These are phyloP conservation scores for Botrytis aclada DNA, from an alignment of 2,329 filamentous ascomycete species.

Conservation along the genomic window DNA sequence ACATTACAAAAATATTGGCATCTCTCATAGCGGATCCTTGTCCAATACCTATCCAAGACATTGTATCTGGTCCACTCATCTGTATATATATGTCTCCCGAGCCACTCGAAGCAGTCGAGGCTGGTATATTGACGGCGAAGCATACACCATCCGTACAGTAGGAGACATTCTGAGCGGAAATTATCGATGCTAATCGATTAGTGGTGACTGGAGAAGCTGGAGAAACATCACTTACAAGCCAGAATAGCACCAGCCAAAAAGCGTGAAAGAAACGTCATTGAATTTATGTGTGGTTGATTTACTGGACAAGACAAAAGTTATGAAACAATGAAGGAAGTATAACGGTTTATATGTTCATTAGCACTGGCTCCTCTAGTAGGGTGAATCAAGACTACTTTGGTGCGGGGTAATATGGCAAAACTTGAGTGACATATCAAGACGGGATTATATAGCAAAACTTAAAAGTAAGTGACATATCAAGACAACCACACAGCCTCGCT, in stretches of 20 bases:
- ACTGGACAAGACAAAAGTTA: neutral
- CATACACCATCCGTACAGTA: slow-evolving; percentile 30
- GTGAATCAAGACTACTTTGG: neutral
- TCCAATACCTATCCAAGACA: slow-evolving; percentile 54
- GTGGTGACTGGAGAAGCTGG: neutral
- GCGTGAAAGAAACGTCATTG: neutral
- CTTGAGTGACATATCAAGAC: neutral
- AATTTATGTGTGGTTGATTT: neutral
- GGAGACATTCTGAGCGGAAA: slow-evolving; percentile 26
- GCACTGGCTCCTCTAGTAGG: neutral
- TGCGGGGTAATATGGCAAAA: neutral
- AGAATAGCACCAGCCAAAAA: neutral
- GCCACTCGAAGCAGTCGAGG: slow-evolving; percentile 48
- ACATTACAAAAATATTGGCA: slow-evolving; percentile 58
- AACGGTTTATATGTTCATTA: neutral
- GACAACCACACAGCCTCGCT: neutral
- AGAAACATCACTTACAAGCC: neutral
- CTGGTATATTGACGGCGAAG: slow-evolving; percentile 54
- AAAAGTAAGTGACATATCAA: neutral
- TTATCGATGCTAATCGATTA: slow-evolving; percentile 23
- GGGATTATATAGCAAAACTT: neutral
- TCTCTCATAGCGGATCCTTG: slow-evolving; percentile 53
- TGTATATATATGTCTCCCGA: slow-evolving; percentile 57
- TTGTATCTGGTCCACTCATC: slow-evolving; percentile 50
- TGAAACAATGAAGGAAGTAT: neutral